Percentiles rank a stretch among this genome's conserved stretches.
phyloP scores from a whole-genome alignment of 306 rosid species.

The Canavalia ensiformis region DNA sequence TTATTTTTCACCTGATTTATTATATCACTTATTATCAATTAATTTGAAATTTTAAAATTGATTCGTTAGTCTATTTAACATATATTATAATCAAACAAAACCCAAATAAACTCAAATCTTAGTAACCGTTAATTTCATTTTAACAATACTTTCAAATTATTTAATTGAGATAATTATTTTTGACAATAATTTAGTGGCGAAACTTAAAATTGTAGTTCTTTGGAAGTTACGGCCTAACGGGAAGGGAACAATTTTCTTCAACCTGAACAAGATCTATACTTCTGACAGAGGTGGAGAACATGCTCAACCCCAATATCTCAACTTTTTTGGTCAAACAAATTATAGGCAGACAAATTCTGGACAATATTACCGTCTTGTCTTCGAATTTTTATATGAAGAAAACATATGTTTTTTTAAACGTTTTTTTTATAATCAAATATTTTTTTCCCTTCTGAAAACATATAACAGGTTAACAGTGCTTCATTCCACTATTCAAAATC shows the following conservation, averaged over 20 bases:
- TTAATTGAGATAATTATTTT: too few species aligned
- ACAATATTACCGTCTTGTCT: background rate
- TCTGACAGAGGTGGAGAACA: background rate
- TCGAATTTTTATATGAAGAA: background rate
- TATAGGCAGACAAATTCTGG: background rate
- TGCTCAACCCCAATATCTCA: background rate
- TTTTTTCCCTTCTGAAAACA: background rate
- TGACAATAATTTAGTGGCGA: too few species aligned
- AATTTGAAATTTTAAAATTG: too few species aligned
- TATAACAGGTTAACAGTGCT: slow-evolving; percentile 1
- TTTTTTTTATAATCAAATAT: background rate
- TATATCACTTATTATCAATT: too few species aligned
- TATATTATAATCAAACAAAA: too few species aligned
- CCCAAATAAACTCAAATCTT: too few species aligned
- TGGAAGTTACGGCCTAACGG: background rate
- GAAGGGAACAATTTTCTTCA: background rate
- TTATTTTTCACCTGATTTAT: too few species aligned
- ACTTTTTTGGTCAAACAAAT: background rate
- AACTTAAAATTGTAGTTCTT: too few species aligned
- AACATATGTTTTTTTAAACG: background rate
- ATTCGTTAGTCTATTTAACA: too few species aligned
- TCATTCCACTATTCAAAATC: background rate
- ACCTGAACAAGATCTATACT: background rate
- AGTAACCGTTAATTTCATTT: too few species aligned
- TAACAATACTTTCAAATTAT: too few species aligned